A percentile compares a stretch with the other conserved stretches of the same genome.
Conservation (phyloP, 495 filamentous ascomycete species). For the Oidiodendron maius region DNA sequence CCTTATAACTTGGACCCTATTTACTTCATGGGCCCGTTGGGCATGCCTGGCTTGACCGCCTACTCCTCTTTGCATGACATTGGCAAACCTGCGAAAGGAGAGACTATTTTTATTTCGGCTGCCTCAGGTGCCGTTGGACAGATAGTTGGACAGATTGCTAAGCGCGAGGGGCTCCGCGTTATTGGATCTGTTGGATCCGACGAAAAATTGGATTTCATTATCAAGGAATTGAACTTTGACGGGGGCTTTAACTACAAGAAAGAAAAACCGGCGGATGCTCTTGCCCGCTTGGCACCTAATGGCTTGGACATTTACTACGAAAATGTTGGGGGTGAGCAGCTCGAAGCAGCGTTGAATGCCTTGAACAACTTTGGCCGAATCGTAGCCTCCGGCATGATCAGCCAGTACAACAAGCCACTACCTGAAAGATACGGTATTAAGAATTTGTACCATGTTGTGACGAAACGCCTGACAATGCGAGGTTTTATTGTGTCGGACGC, state of each 20-base stretch:
- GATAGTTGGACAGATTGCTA: constrained; percentile 79
- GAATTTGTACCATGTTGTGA: constrained; percentile 49
- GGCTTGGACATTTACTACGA: constrained; percentile 96
- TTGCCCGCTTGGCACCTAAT: constrained; percentile 68
- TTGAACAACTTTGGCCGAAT: constrained; percentile 71
- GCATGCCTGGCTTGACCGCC: constrained; percentile 84
- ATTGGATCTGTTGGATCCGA: constrained; percentile 63
- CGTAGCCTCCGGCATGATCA: constrained; percentile 50
- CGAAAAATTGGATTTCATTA: constrained; percentile 63
- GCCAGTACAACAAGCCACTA: constrained; percentile 65
- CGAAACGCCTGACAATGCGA: constrained; percentile 46
- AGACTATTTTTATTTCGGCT: constrained; percentile 81
- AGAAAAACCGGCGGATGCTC: constrained; percentile 60
- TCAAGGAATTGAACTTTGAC: constrained; percentile 61
- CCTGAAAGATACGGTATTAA: constrained; percentile 60
- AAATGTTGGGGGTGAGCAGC: constrained; percentile 86
- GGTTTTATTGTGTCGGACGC: constrained; percentile 70
- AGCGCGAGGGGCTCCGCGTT: constrained; percentile 79
- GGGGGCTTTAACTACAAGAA: constrained; percentile 67
- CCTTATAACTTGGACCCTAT: constrained; percentile 56
- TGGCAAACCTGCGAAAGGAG: constrained; percentile 77
- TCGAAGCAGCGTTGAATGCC: constrained; percentile 66
- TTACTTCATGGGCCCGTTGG: constrained; percentile 65
- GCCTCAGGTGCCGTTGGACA: constrained; percentile 82
- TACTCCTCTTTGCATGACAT: constrained; percentile 79